Evolutionary conservation across 306 rosid genomes (phyloP), one percentile per base, ranked within the genome.

Genomic region (Vachellia pachyceras): DNA sequence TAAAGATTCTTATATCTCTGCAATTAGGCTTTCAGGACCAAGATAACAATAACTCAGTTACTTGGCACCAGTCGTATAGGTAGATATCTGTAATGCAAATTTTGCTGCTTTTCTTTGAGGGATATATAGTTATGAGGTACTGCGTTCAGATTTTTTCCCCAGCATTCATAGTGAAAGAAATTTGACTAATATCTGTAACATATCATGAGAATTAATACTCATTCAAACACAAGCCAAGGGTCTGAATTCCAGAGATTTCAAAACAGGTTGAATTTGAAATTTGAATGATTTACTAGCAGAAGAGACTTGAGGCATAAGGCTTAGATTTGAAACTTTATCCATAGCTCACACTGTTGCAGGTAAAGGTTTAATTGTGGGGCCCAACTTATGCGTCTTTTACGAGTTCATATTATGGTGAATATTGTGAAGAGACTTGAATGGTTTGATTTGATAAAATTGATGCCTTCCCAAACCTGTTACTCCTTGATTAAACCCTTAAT

Each of bases 341-440:
- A 97, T 95, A 84, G 98, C 97, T 73, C 95, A 95, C 85, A 90
- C 94, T 66, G 69, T 90, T 69, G 99, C 97, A 80, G 85, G 86
- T 50, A 60, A 95, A 90, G 88, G 97, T 94, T 80, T 91, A 63
- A 61, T 92, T 73, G 97, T n/a, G 97, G 84, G 86, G 86, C 77
- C 92, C 97, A 41, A 82, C 35, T 85, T 29, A 2, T 82, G 97
- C 91, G 77, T 90, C 89, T 84, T 77, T n/a, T n/a, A n/a, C 99
- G 33, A 2, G 33, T 29, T 29, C 33, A 25, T 93, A 90, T 87
- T 93, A 90, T 81, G 57, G 57, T 46, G 17, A 50, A 17, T 68
- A 25, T 10, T 41, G 73, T 67, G 29, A 40, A 68, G 50, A 41
- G 50, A 42, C 17, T 4, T n/a, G 73, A 68, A n/a, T 41, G 33